Evolutionary conservation across 2,329 filamentous ascomycete species (phyloP), one percentile per base, ranked within the genome.

Genomic region (Pseudogymnoascus sp.): DNA sequence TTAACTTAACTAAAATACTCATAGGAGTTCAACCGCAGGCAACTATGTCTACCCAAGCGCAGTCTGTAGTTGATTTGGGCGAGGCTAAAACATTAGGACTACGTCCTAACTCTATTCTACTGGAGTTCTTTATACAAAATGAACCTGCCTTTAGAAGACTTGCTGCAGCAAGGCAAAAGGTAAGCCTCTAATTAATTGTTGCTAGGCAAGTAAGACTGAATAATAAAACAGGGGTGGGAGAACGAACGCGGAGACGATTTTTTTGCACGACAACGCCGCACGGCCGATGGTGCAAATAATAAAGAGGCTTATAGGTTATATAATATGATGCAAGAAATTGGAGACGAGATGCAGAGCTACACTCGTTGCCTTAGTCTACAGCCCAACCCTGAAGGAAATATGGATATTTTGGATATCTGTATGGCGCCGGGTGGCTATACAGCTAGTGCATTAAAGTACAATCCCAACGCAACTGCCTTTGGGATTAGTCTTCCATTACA

Each of bases 301-400:
- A 66, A 70, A 5, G 63, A 40, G 2, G 67, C 67, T 7, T 40
- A 18, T 0, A 67, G 64, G 51, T 79, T 81, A 66, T 80, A 74
- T 67, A 62, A 64, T 0, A 70, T 81, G 71, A 82, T 81, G 79
- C 67, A 69, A 42, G 61, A 64, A 1, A 79, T 83, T 37, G 79
- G 70, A 1, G 14, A 70, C 1, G 76, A 82, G 60, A 69, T 84
- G 21, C 67, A 83, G 0, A 12, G 8, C 1, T n/a, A 40, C 4
- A 68, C 68, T 4, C 37, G 54, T 7, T 64, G 62, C 34, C 59
- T 71, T 16, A 60, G 21, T 21, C 57, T 18, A 61, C 29, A 7
- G 21, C 7, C 21, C 40, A 12, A 51, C 40, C 12, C 16, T 18
- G n/a, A 45, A 60, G 42, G 37, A 10, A 21, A 64, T 6, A 45